phyloP scores from a whole-genome alignment of 331 rosid species.

The Quercus lobata region DNA sequence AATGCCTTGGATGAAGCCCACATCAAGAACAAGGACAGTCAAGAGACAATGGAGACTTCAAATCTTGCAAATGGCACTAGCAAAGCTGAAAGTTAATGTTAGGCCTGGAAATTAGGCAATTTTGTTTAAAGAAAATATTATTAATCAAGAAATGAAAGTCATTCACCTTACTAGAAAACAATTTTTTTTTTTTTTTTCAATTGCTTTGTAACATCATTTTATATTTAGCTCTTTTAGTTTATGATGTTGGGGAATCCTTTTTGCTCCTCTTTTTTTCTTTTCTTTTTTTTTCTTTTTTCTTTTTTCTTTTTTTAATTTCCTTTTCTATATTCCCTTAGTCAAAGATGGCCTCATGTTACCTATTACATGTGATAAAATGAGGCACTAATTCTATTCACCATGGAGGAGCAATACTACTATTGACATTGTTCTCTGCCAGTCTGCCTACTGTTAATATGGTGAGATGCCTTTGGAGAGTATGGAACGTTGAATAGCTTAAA shows the following conservation, averaged over 20 bases:
- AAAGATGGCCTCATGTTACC: background rate
- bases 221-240: background rate
- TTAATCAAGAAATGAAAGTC: background rate
- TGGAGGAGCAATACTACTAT: background rate
- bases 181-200: background rate
- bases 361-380: no score
- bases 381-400: background rate
- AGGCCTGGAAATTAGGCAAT: background rate
- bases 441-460: no score
- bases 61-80: slow-evolving; percentile 12
- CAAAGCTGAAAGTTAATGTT: slow-evolving; percentile 16
- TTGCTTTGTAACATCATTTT: background rate
- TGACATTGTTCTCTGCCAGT: background rate
- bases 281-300: background rate
- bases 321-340: background rate
- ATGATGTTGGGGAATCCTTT: background rate
- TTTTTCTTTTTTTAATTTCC: background rate
- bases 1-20: background rate
- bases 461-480: no score
- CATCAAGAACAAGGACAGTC: slow-evolving; percentile 7
- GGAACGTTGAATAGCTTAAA: no score
- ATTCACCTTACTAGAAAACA: background rate
- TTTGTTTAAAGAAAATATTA: background rate
- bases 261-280: background rate
- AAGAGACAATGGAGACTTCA: slow-evolving; percentile 12